Base-by-base conservation (phyloP, 371 early-diverging fungal species). In the Rhizopus stolonifer region DNA sequence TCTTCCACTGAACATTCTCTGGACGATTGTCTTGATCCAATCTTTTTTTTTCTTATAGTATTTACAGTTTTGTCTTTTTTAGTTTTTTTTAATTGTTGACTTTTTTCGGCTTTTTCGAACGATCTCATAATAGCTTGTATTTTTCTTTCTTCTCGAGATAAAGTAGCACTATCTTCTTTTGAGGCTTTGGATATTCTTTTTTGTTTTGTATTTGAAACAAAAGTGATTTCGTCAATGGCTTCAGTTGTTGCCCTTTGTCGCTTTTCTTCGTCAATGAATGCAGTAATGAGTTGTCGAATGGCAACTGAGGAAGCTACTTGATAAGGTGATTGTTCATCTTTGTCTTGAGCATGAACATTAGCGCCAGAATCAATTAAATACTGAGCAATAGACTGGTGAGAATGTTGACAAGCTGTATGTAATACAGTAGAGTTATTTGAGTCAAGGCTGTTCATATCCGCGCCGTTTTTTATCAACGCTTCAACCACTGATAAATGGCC, bases 391-490 rank as follows among this genome's bases (percentile, higher is more conserved):
- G 80, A 71, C 23, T 75, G 69, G 42, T 87, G 87, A 4, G 58
- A 57, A 40, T 52, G 18, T 13, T 46, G 50, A 19, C 58, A 58
- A 8, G 64, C 64, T 1, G 54, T 17, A 42, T n/a, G 91, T 80
- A 51, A 80, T 1, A 85, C 82, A 2, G 93, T 90, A 32, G 83
- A 83, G 59, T 78, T 48, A 69, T 82, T 51, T 56, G 76, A 0
- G 22, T 36, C 46, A 13, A 46, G 6, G 24, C 56, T 67, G 53
- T 89, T 84, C 23, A 86, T 79, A 39, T 86, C 79, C 0, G 91
- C 93, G 5, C 91, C 92, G 45, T 80, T 79, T 14, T 81, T 69
- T 14, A 93, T 70, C 52, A 95, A 52, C 17, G 79, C 61, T 24
- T 80, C 72, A 4, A 84, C 86, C 22, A 88, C 71, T 7, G 72